Base-by-base conservation (phyloP, 73 alveolate genomes). In the Symbiodinium pilosum region DNA sequence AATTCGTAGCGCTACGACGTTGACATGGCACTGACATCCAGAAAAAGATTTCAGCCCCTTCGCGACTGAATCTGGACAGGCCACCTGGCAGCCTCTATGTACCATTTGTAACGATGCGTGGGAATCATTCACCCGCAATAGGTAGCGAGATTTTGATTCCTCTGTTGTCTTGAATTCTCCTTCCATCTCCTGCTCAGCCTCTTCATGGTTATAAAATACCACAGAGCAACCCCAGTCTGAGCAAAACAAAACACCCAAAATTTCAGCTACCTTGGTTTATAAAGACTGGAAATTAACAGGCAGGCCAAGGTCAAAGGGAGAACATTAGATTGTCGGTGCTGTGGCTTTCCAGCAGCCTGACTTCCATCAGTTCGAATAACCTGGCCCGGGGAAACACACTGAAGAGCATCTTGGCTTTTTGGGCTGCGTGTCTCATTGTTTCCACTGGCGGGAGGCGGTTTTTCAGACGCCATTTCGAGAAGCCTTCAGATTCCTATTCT, bases 331-430 rank as follows among this genome's bases (percentile, higher is more conserved):
- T 59, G 73, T 88, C 95, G 26, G 43, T 41, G 42, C 28, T 59
- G 71, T 88, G 95, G 34, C 43, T 87, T 30, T 64, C 95, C 95
- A 88, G 86, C 95, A 88, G 42, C 21, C 95, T 86, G n/a, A 88
- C 75, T 84, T 88, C 95, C 95, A 88, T 88, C 52, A 88, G 73
- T 68, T 88, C 95, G 34, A 88, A 88, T 68, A 88, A 87, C 95
- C 95, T 88, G 77, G 36, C n/a, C 34, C 73, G 12, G 69, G 16
- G 64, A 7, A 16, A 47, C 64, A 47, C 16, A 47, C 64, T 11
- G 64, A 47, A 11, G 24, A 47, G 24, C 64, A 7, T 47, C 64
- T 47, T 16, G 64, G 24, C 64, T 7, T 47, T 47, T 47, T 47
- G 64, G 7, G 24, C 64, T 7, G 7, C 64, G 16, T 47, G 64